phyloP scores from a whole-genome alignment of 2,329 filamentous ascomycete genomes.

The Aureobasidium sp. region DNA sequence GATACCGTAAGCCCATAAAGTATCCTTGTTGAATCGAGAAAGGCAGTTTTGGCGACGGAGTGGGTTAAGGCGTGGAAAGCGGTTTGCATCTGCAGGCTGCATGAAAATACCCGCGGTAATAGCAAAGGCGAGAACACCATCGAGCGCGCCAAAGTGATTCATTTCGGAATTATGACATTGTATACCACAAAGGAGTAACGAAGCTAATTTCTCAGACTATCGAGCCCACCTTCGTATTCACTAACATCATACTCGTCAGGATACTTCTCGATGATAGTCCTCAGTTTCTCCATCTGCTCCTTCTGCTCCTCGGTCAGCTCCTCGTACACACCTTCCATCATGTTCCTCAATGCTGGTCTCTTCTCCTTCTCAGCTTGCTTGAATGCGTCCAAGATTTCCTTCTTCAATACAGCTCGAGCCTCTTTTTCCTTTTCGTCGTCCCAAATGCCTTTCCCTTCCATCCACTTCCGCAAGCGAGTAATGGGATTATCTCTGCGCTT shows the following conservation, averaged over 20 bases:
- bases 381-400: conserved; percentile 77
- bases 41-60: too few relatives aligned
- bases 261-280: conserved; percentile 72
- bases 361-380: conserved; percentile 73
- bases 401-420: conserved; percentile 57
- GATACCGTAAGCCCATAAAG: too few relatives aligned
- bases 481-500: conserved; percentile 85
- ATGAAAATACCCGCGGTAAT: too few relatives aligned
- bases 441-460: conserved; percentile 79
- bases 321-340: conserved; percentile 89
- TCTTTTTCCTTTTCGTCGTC: conserved; percentile 75
- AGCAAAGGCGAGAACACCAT: too few relatives aligned
- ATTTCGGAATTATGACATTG: too few relatives aligned
- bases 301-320: conserved; percentile 71
- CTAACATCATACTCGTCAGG: conserved; percentile 84
- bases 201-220: conserved; percentile 44
- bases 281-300: conserved; percentile 69
- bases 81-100: too few relatives aligned
- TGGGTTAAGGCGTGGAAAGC: too few relatives aligned
- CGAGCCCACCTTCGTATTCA: conserved; percentile 66
- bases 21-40: too few relatives aligned
- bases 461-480: conserved; percentile 77
- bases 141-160: too few relatives aligned
- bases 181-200: too few relatives aligned
- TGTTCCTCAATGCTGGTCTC: conserved; percentile 61